Conservation (phyloP, 2,329 filamentous ascomycete genomes). For the Aspergillus proliferans region DNA sequence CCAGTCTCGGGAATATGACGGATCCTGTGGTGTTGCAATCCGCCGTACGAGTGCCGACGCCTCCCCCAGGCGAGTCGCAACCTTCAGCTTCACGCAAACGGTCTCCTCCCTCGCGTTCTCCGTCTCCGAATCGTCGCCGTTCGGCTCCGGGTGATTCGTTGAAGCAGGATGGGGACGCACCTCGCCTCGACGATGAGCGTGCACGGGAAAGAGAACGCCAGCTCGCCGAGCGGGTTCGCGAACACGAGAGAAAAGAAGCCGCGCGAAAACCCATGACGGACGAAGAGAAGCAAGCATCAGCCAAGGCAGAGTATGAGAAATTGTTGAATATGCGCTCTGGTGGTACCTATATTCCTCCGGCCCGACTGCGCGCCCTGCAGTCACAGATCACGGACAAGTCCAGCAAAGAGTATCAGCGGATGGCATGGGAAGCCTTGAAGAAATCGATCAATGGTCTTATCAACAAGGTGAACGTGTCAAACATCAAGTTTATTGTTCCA, state of each 20-base stretch:
- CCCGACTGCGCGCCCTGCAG: conserved; percentile 81
- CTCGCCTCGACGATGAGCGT: conserved; percentile 46
- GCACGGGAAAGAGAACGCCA: conserved; percentile 46
- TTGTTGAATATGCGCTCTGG: conserved; percentile 87
- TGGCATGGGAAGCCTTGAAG: conserved; percentile 98
- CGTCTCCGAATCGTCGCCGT: conserved; percentile 46
- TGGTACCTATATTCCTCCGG: conserved; percentile 93
- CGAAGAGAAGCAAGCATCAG: conserved; percentile 78
- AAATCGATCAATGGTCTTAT: conserved; percentile 98
- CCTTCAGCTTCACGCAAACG: conserved; percentile 50
- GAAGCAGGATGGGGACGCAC: conserved; percentile 34
- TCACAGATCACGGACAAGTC: conserved; percentile 95
- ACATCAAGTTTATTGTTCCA: conserved; percentile 95
- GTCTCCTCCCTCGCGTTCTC: conserved; percentile 50
- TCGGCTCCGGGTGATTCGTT: conserved; percentile 37
- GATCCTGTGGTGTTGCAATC: conserved; percentile 46
- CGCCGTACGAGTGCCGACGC: conserved; percentile 55
- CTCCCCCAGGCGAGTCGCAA: conserved; percentile 43
- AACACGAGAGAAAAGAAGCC: conserved; percentile 44
- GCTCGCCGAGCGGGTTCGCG: conserved; percentile 48
- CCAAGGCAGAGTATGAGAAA: conserved; percentile 90
- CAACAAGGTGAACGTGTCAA: conserved; percentile 97
- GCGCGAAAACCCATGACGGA: conserved; percentile 55
- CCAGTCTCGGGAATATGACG: conserved; percentile 29
- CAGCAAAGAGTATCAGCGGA: conserved; percentile 95